A percentile compares a stretch with the other conserved stretches of the same genome.
Conservation (phyloP, 108 stramenopile species). For the Skeletonema tropicum region DNA sequence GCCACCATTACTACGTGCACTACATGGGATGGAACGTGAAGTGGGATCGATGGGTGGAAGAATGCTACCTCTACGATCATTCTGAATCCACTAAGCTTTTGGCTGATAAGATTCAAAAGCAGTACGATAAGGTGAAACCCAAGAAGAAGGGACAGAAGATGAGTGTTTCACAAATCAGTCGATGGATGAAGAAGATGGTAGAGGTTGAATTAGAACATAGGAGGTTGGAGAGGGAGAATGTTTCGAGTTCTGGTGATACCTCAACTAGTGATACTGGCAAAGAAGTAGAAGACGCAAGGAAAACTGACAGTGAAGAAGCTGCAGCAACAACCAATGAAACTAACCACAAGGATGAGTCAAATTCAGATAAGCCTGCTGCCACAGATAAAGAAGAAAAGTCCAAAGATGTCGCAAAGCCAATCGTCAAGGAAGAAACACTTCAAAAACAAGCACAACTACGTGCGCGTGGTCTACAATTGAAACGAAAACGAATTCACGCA, state of each 20-base stretch:
- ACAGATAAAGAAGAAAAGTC: not conserved
- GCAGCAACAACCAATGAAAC: slow-evolving; percentile 6
- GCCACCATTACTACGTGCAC: slow-evolving; percentile 78
- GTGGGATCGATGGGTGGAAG: slow-evolving; percentile 85
- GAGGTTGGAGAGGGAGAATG: slow-evolving; percentile 23
- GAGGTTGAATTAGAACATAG: slow-evolving; percentile 35
- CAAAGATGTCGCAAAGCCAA: slow-evolving; percentile 12
- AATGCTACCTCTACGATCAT: slow-evolving; percentile 51
- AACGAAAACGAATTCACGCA: slow-evolving; percentile 12
- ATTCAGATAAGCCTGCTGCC: not conserved
- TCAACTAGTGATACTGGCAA: not conserved
- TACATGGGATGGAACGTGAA: slow-evolving; percentile 75
- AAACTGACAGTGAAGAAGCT: slow-evolving; percentile 7
- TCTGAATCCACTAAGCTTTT: slow-evolving; percentile 37
- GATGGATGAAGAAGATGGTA: slow-evolving; percentile 29
- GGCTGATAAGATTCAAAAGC: slow-evolving; percentile 44
- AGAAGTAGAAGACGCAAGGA: not conserved
- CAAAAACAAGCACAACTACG: slow-evolving; percentile 36
- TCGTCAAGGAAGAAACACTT: slow-evolving; percentile 23
- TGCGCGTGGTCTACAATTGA: slow-evolving; percentile 23
- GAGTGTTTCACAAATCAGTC: slow-evolving; percentile 9
- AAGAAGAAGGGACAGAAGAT: slow-evolving; percentile 40
- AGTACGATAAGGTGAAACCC: slow-evolving; percentile 43
- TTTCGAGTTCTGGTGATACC: not conserved
- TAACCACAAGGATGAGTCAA: not conserved